A percentile compares a stretch with the other conserved stretches of the same genome.
These are phyloP conservation scores for Selenicereus undatus DNA, from an alignment of 148 eudicot genomes.

Conservation along the genomic window DNA sequence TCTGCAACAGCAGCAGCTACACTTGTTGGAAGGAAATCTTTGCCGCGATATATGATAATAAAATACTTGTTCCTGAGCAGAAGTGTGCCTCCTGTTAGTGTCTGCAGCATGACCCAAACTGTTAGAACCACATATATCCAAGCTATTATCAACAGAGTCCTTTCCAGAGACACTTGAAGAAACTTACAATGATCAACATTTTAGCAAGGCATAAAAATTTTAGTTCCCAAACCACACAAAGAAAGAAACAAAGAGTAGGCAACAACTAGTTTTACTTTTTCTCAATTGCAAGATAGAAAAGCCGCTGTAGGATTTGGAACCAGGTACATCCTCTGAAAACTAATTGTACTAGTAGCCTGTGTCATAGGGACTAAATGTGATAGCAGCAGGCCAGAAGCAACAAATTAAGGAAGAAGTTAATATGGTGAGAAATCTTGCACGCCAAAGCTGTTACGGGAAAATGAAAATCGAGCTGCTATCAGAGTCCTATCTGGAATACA, in stretches of 20 bases:
- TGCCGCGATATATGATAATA: slow-evolving; percentile 89
- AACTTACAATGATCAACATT: not conserved
- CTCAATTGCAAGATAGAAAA: not conserved
- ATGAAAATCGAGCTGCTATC: no score
- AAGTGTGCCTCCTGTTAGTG: slow-evolving; percentile 84
- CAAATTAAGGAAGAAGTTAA: no score
- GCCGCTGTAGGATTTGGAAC: not conserved
- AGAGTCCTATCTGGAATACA: no score
- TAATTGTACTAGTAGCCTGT: no score
- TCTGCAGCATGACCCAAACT: slow-evolving; percentile 43
- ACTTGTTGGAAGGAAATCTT: slow-evolving; percentile 80
- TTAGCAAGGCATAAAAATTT: not conserved
- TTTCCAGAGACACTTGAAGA: not conserved
- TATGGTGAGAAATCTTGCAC: no score
- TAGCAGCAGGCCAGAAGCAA: no score
- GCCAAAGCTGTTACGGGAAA: no score
- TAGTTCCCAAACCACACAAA: not conserved
- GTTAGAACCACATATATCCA: slow-evolving; percentile 4
- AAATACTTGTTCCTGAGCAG: slow-evolving; percentile 88
- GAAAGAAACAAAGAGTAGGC: not conserved
- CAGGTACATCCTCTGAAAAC: no score
- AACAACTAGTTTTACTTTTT: not conserved
- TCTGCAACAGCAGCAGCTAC: slow-evolving; percentile 84
- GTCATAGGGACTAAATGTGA: no score
- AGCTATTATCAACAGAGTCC: not conserved